Conservation (phyloP, 768 basidiomycete genomes). For the Mycena haematopus region DNA sequence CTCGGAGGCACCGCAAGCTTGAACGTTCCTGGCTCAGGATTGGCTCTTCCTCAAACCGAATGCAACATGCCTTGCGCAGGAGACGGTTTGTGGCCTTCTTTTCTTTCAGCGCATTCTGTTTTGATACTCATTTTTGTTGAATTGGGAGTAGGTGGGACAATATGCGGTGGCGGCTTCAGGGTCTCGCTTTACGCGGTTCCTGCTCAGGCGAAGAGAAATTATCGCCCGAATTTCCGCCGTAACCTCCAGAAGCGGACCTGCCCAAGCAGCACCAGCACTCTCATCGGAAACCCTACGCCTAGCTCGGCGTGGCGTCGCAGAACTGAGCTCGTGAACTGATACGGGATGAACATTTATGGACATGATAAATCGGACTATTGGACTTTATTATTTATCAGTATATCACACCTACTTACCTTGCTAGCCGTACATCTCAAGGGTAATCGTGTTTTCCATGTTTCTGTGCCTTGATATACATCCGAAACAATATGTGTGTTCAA, state of each 20-base stretch:
- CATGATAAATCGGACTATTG: slow-evolving; percentile 19
- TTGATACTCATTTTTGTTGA: slow-evolving; percentile 10
- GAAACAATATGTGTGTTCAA: slow-evolving; percentile 11
- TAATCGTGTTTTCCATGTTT: slow-evolving; percentile 22
- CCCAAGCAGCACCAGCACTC: slow-evolving; percentile 20
- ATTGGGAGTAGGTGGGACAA: slow-evolving; percentile 13
- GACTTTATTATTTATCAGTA: slow-evolving; percentile 22
- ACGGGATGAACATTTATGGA: slow-evolving; percentile 19
- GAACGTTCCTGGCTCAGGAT: slow-evolving; percentile 9
- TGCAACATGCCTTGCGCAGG: slow-evolving; percentile 19
- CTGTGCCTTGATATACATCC: slow-evolving; percentile 9
- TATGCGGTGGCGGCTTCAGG: slow-evolving; percentile 20
- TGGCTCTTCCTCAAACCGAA: slow-evolving; percentile 15
- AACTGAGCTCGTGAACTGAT: slow-evolving; percentile 18
- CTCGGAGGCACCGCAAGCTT: slow-evolving; percentile 10
- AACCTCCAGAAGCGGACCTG: slow-evolving; percentile 22
- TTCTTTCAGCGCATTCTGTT: slow-evolving; percentile 9
- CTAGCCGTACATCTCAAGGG: slow-evolving; percentile 17
- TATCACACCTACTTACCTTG: slow-evolving; percentile 12
- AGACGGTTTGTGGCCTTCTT: slow-evolving; percentile 8
- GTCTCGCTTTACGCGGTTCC: slow-evolving; percentile 18
- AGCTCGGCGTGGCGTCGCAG: slow-evolving; percentile 19
- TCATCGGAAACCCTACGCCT: slow-evolving; percentile 15
- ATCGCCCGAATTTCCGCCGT: slow-evolving; percentile 21
- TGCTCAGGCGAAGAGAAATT: slow-evolving; percentile 15